Percentiles rank a stretch among this genome's conserved stretches.
These are phyloP conservation scores for Ceratonia siliqua DNA, from an alignment of 306 rosid species.

Conservation along the genomic window DNA sequence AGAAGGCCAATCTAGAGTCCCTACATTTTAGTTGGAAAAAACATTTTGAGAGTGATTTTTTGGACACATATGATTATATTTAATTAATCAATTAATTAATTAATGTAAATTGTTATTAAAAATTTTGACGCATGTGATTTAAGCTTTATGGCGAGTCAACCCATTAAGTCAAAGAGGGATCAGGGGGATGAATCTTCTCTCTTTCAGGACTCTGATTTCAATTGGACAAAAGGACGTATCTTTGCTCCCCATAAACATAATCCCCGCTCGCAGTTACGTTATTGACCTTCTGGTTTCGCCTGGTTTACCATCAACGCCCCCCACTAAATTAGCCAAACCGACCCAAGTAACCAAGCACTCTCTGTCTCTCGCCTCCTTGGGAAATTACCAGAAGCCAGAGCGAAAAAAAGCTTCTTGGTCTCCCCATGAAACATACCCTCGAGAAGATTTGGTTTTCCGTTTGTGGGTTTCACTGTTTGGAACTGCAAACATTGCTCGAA, in stretches of 20 bases:
- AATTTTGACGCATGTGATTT: not conserved
- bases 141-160: not conserved
- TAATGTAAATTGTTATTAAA: not conserved
- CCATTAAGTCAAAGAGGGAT: constrained; percentile 22
- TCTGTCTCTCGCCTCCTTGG: not conserved
- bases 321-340: constrained; percentile 28
- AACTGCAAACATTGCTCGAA: constrained; percentile 31
- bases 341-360: constrained; percentile 6
- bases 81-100: not conserved
- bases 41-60: not conserved
- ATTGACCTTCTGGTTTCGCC: not conserved
- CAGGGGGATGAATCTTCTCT: constrained; percentile 29
- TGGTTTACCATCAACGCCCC: constrained; percentile 29
- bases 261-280: not conserved
- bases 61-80: not conserved
- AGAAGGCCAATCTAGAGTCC: not conserved
- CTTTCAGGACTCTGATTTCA: not conserved
- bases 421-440: constrained; percentile 36
- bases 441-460: constrained; percentile 11
- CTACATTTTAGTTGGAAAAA: not conserved
- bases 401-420: constrained; percentile 25
- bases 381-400: constrained; percentile 17
- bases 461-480: constrained; percentile 29
- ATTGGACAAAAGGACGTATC: constrained; percentile 26
- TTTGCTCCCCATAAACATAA: constrained; percentile 37